phyloP scores from a whole-genome alignment of 2,329 filamentous ascomycete species.

The Thielaviopsis musarum region DNA sequence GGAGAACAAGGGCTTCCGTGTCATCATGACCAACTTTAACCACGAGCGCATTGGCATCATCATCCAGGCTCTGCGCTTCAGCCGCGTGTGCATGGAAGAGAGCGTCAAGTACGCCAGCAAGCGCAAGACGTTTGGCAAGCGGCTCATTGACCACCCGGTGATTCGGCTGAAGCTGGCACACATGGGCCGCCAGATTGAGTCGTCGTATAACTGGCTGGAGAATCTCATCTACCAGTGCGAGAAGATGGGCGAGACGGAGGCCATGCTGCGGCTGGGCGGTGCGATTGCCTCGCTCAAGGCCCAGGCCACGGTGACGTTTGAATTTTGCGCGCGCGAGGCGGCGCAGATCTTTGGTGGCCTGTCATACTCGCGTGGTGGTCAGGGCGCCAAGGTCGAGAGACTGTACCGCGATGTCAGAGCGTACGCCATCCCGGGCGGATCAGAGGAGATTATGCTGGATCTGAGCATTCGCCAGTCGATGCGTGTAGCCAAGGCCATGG shows the following conservation, averaged over 20 bases:
- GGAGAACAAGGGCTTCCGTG: constrained; percentile 95
- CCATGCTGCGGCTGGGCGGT: constrained; percentile 88
- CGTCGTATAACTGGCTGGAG: constrained; percentile 93
- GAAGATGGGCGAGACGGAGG: constrained; percentile 85
- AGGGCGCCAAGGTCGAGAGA: constrained; percentile 88
- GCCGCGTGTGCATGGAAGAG: constrained; percentile 93
- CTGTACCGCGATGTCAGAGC: constrained; percentile 90
- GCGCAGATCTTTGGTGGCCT: constrained; percentile 95
- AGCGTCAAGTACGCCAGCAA: constrained; percentile 95
- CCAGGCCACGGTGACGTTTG: constrained; percentile 83
- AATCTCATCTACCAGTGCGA: constrained; percentile 86
- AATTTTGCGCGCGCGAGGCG: constrained; percentile 93
- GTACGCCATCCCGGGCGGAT: constrained; percentile 89
- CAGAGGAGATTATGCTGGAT: constrained; percentile 98
- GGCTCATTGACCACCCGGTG: constrained; percentile 89
- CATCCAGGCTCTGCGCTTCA: constrained; percentile 91
- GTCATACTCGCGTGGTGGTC: constrained; percentile 80
- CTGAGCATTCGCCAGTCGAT: constrained; percentile 82
- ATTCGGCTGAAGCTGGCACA: constrained; percentile 95
- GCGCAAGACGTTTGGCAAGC: constrained; percentile 90
- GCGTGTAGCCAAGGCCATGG: constrained; percentile 74
- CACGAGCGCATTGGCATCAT: constrained; percentile 98
- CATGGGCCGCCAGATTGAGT: constrained; percentile 96
- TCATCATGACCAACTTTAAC: constrained; percentile 99
- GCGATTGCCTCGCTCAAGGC: constrained; percentile 90